Conservation (phyloP, 768 basidiomycete genomes). For the Lentinus brumalis region DNA sequence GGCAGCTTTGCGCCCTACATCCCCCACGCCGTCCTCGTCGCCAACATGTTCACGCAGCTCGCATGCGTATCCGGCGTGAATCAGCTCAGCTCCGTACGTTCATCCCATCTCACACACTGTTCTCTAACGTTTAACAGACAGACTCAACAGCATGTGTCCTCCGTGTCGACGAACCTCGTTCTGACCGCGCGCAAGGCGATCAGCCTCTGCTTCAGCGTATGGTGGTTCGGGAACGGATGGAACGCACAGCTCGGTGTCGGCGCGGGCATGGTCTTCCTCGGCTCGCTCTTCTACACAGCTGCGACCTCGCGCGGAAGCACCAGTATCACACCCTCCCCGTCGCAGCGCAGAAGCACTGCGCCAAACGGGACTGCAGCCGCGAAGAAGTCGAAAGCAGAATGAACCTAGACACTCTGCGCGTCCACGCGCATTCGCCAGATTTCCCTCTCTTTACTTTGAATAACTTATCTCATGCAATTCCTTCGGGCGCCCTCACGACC, state of each 20-base stretch:
- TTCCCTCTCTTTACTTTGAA: no score
- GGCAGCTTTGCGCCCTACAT: constrained; percentile 29
- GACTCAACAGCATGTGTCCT: constrained; percentile 64
- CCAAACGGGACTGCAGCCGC: no score
- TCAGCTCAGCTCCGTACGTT: constrained; percentile 70
- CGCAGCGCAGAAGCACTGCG: background rate
- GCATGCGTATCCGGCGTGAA: constrained; percentile 87
- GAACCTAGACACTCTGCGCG: background rate
- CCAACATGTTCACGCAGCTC: constrained; percentile 73
- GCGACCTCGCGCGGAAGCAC: constrained; percentile 21
- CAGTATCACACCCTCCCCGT: background rate
- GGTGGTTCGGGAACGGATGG: constrained; percentile 81
- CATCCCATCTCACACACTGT: background rate
- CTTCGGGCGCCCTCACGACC: no score
- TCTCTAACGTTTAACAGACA: background rate
- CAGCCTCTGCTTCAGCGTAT: constrained; percentile 78
- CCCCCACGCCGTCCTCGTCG: constrained; percentile 58
- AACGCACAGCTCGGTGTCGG: constrained; percentile 65
- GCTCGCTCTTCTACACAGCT: constrained; percentile 57
- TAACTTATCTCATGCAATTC: no score
- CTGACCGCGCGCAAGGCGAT: constrained; percentile 81
- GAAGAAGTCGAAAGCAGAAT: background rate
- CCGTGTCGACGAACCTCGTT: constrained; percentile 80
- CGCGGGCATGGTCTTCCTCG: constrained; percentile 72
- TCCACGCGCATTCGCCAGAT: background rate